These are phyloP conservation scores for Penicillium janthinellum DNA, from an alignment of 2,329 filamentous ascomycete species.

Conservation along the genomic window DNA sequence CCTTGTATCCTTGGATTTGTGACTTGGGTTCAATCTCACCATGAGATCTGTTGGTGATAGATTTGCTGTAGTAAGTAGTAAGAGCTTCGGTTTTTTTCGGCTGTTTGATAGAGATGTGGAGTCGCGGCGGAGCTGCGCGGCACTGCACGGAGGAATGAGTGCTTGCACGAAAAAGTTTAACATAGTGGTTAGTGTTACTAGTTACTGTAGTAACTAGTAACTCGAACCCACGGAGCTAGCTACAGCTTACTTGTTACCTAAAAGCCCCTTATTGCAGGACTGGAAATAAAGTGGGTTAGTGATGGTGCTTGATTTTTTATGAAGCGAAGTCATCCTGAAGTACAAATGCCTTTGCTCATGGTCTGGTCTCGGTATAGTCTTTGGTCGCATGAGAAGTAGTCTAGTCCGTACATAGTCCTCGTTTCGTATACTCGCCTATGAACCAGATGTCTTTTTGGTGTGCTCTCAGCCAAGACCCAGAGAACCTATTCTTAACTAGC, in stretches of 20 bases:
- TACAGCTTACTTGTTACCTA: background rate
- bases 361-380: no score
- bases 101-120: background rate
- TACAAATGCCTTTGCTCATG: background rate
- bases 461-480: no score
- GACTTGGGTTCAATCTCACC: background rate
- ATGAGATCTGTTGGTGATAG: no score
- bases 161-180: background rate
- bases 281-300: background rate
- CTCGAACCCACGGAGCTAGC: background rate
- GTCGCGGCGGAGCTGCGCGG: background rate
- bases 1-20: background rate
- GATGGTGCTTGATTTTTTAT: background rate
- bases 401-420: no score
- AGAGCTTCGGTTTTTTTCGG: background rate
- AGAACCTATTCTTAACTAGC: background rate
- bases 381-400: no score
- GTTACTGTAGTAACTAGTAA: no score
- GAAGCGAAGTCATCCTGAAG: background rate
- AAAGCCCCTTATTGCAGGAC: background rate
- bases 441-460: no score
- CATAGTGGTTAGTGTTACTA: background rate
- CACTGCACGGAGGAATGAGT: background rate
- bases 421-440: no score
- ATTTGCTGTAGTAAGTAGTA: background rate